Percentiles rank a stretch among this genome's conserved stretches.
Conservation (phyloP, 2,329 filamentous ascomycete species). For the Zopfia rhizophila region DNA sequence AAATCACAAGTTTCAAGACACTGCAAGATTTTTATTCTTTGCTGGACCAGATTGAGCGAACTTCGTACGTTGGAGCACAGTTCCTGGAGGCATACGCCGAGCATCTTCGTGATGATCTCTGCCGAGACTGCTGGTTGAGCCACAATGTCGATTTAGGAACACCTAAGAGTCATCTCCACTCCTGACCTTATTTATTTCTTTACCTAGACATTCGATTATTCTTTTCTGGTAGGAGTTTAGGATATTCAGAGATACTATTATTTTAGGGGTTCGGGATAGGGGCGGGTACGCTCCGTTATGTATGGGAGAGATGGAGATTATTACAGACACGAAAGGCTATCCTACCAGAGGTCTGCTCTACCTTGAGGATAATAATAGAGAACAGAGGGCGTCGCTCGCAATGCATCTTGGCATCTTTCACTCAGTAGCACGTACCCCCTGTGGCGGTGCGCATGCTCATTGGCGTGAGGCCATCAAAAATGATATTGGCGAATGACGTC, state of each 20-base stretch:
- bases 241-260: too few species aligned
- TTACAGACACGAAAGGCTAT: too few species aligned
- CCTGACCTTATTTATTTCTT: slow-evolving; percentile 19
- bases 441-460: slow-evolving; percentile 14
- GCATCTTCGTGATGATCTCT: slow-evolving; percentile 32
- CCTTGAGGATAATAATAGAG: too few species aligned
- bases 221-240: too few species aligned
- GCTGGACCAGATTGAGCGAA: slow-evolving; percentile 35
- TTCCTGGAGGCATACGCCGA: slow-evolving; percentile 41
- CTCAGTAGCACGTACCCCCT: slow-evolving; percentile 4
- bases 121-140: slow-evolving; percentile 36
- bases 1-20: slow-evolving; percentile 30
- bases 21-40: slow-evolving; percentile 39
- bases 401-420: too few species aligned
- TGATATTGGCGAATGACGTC: slow-evolving; percentile 7
- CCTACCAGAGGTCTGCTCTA: too few species aligned
- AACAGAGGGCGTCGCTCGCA: too few species aligned
- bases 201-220: too few species aligned
- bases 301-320: too few species aligned
- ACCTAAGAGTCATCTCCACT: not conserved
- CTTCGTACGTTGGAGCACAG: slow-evolving; percentile 24
- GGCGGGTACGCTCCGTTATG: too few species aligned
- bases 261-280: too few species aligned
- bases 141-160: slow-evolving; percentile 22
- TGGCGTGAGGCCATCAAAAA: too few species aligned